Evolutionary conservation across 2,329 filamentous ascomycete species (phyloP).

Genomic region (Mycosphaerella sp.): DNA sequence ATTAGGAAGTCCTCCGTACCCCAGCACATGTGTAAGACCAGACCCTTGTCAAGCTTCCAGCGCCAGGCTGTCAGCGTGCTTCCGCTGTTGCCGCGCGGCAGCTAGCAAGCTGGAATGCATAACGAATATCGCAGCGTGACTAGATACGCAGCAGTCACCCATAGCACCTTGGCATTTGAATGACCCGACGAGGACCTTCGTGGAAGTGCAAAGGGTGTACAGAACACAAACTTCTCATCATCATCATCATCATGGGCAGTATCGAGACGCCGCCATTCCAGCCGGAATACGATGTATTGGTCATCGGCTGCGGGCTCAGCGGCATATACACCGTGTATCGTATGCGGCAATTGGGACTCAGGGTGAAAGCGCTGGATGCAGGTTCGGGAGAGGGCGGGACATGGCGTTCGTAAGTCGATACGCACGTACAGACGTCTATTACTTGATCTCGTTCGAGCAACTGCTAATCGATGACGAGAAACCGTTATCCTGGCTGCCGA

Average conservation of each 20-base stretch:
- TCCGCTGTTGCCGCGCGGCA: too few relatives aligned
- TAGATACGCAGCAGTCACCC: too few relatives aligned
- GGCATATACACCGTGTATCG: constrained; percentile 41
- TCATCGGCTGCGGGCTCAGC: constrained; percentile 39
- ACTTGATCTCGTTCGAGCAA: not conserved
- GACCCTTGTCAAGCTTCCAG: too few relatives aligned
- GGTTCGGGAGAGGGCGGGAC: constrained; percentile 41
- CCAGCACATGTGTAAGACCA: too few relatives aligned
- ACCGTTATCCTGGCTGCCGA: constrained; percentile 43
- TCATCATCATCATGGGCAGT: constrained; percentile 10
- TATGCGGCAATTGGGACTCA: constrained; percentile 37
- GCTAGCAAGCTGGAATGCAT: too few relatives aligned
- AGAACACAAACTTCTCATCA: not conserved
- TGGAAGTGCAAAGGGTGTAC: not conserved
- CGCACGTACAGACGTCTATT: not conserved
- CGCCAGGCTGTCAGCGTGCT: too few relatives aligned
- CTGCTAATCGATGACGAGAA: constrained; percentile 31
- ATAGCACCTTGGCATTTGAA: not conserved
- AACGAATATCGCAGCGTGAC: too few relatives aligned
- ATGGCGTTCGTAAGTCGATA: constrained; percentile 32
- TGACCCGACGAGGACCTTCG: not conserved
- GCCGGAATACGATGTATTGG: constrained; percentile 34
- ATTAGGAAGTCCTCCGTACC: too few relatives aligned
- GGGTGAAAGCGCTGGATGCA: constrained; percentile 38
- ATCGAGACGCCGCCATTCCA: not conserved